Base-by-base conservation (phyloP, 2,329 filamentous ascomycete genomes). In the Epichloe amarillans region DNA sequence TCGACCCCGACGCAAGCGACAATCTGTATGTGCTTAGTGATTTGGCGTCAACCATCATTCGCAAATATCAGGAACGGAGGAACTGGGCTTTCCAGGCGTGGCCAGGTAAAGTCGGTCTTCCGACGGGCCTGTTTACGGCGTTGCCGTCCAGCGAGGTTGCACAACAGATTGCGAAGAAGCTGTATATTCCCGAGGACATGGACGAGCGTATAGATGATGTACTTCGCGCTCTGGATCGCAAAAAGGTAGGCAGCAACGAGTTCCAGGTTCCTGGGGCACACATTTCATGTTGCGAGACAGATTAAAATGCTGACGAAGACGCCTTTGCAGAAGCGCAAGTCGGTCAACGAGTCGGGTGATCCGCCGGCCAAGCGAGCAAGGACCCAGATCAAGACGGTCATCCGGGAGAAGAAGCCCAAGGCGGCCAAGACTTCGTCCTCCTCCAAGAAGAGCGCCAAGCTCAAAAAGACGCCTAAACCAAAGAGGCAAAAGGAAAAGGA, bases 21-120 rank as follows among this genome's bases (percentile, higher is more conserved):
- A 82, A 83, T 54, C 74, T 98, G 1, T 95, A 96, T 63, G 82
- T 90, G 5, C 69, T 98, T 38, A 90, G 88, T 48, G 93, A 98
- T 65, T 76, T 98, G 10, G 82, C 90, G 0, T 87, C 93, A 66
- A 79, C 83, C 3, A 76, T 91, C 12, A 84, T 96, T 53, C 80
- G 88, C 46, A 83, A 84, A 57, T 98, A 86, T 74, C 87, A 93
- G 64, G 89, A 95, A 55, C 78, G 83, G 58, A 87, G 86, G 62
- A 84, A 83, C 41, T 96, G 91, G 84, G 83, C 79, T 41, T 84
- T 97, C 62, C 86, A 93, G 62, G 84, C 86, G 1, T 94, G 84
- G 65, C 80, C 89, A 0, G 82, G 79, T 42, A 94, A 94, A 67
- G 77, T 93, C 53, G 83, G 86, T 15, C 70, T 97, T 52, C 90